Evolutionary conservation across 108 stramenopile genomes (phyloP), one percentile per base, ranked within the genome.

Genomic region (Conticribra weissflogii): DNA sequence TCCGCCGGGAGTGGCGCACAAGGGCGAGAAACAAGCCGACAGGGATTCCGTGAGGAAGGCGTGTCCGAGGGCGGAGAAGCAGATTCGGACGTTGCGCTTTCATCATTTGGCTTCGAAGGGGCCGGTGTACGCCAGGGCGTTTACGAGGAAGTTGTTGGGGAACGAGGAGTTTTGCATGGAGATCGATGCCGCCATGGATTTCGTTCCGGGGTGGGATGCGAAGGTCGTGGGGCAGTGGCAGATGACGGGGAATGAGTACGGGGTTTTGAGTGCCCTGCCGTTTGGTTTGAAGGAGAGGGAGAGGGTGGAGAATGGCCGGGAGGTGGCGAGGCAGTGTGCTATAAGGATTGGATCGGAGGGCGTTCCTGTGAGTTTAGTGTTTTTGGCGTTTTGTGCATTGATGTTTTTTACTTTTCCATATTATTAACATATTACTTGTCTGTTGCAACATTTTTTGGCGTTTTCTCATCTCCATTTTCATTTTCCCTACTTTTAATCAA

Each of bases 121-220:
- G 2, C 95, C 95, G 0, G 72, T 81, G 9, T 90, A 79, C 72
- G 92, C 95, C 15, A 81, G 95, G 24, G 81, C 78, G 8, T 72
- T 92, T 63, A 78, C 74, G 30, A 78, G 91, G 23, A 87, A 92
- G 55, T 50, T 96, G 25, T 69, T 98, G 59, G 87, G 94, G 27
- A 95, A 97, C 64, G 97, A 98, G 86, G 96, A 98, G 72, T 98
- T 96, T 71, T 98, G 97, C 87, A 90, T 98, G 92, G 95, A 97
- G 77, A 91, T 93, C 46, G 97, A 97, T 89, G 84, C 97, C 2
- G 96, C 97, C 66, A 89, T 85, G 48, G 81, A 88, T 53, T 95
- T 98, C 65, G 78, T 77, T 3, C 47, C 83, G 31, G 69, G 84
- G 21, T 98, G 98, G 98, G 98, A 98, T 71, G 70, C 52, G 17